These are phyloP conservation scores for Phialocephala sp. DNA, from an alignment of 2,329 filamentous ascomycete species.

Conservation along the genomic window DNA sequence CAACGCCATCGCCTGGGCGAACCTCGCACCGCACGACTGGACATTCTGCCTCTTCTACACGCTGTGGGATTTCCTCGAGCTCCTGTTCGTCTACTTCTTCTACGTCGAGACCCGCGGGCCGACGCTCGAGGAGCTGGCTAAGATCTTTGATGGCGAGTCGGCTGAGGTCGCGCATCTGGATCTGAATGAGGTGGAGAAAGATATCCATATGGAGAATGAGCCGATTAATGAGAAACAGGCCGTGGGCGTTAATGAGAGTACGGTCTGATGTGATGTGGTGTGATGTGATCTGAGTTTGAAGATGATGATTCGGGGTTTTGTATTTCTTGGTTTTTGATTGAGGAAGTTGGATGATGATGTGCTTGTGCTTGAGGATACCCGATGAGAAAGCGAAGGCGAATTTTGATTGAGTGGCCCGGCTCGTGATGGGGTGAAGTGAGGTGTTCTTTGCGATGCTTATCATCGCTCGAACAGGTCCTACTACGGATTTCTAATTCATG, in stretches of 20 bases:
- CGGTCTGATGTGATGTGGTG: background rate
- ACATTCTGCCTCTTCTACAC: slow-evolving; percentile 68
- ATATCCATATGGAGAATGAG: slow-evolving; percentile 39
- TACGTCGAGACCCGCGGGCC: slow-evolving; percentile 74
- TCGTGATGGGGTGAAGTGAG: background rate
- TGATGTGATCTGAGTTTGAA: too few species aligned
- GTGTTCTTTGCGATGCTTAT: background rate
- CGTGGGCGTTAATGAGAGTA: slow-evolving; percentile 11
- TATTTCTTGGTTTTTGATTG: background rate
- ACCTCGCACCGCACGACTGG: slow-evolving; percentile 62
- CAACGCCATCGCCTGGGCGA: slow-evolving; percentile 67
- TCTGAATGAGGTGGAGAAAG: slow-evolving; percentile 61
- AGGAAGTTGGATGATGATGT: background rate
- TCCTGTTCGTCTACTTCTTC: slow-evolving; percentile 68
- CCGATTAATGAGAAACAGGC: slow-evolving; percentile 26
- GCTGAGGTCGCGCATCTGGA: slow-evolving; percentile 59
- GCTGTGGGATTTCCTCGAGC: slow-evolving; percentile 64
- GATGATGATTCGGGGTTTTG: too few species aligned
- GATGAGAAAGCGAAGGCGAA: background rate
- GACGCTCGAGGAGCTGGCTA: slow-evolving; percentile 72
- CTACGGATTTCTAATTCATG: background rate
- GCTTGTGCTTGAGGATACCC: background rate
- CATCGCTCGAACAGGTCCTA: background rate
- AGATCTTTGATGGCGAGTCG: slow-evolving; percentile 71
- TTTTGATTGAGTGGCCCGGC: too few species aligned